Percentiles rank a stretch among this genome's conserved stretches.
phyloP scores from a whole-genome alignment of 202 grass and related monocot species.

The Panicum hallii region DNA sequence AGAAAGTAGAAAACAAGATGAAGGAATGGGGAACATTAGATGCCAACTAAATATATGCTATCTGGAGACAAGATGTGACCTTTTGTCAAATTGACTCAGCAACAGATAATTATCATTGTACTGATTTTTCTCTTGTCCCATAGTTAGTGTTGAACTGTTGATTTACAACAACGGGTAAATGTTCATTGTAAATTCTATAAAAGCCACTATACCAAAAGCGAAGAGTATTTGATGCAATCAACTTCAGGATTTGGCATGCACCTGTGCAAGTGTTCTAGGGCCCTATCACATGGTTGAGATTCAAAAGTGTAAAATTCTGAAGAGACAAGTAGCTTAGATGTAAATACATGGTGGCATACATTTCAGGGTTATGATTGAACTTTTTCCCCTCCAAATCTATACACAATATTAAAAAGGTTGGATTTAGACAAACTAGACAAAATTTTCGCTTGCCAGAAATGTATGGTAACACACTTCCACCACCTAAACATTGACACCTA shows the following conservation, averaged over 20 bases:
- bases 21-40: neutral
- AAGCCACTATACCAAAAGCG: neutral
- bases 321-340: neutral
- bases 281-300: neutral
- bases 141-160: neutral
- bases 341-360: neutral
- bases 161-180: neutral
- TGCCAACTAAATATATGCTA: neutral
- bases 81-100: neutral
- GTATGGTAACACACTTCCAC: neutral
- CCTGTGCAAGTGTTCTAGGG: neutral
- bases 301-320: neutral
- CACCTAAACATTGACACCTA: neutral
- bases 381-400: neutral
- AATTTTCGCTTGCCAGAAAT: neutral
- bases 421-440: neutral
- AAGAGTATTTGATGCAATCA: neutral
- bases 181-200: neutral
- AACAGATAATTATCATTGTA: neutral
- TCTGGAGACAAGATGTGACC: neutral
- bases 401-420: neutral
- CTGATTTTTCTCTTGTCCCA: neutral
- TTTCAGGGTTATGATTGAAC: neutral
- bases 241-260: neutral
- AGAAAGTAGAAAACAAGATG: neutral